Conservation (phyloP, 2,329 filamentous ascomycete species). For the Fusarium sp. region DNA sequence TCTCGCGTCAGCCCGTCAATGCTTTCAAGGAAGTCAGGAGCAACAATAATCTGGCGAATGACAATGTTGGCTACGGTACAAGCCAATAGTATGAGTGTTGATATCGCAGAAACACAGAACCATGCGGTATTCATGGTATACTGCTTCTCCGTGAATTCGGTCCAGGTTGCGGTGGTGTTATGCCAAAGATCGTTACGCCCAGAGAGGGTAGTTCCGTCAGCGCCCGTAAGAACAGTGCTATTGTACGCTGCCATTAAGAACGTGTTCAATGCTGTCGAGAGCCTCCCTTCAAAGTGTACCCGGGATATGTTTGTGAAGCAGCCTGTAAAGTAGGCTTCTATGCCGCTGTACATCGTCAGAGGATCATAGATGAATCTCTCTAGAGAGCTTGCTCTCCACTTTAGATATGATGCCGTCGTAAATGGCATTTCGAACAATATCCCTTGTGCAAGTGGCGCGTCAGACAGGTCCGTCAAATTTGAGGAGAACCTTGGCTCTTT, state of each 20-base stretch:
- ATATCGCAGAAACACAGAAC: background rate
- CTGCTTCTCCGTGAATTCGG: background rate
- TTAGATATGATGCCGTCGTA: background rate
- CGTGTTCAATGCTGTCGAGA: background rate
- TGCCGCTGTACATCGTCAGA: fast-evolving
- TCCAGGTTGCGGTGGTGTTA: background rate
- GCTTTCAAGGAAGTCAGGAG: background rate
- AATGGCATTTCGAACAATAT: background rate
- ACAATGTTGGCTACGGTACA: background rate
- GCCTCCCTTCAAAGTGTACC: background rate
- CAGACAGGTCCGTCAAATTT: background rate
- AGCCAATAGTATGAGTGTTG: background rate
- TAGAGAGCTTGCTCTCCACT: no score
- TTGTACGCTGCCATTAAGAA: background rate
- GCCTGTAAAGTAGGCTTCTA: fast-evolving
- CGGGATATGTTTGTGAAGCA: background rate
- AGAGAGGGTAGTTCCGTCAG: background rate
- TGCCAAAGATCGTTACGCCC: background rate
- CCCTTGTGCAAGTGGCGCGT: background rate
- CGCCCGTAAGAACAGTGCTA: background rate
- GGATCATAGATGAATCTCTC: background rate
- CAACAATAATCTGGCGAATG: background rate
- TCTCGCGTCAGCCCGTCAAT: background rate
- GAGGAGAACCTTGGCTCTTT: background rate
- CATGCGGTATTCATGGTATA: background rate